Evolutionary conservation across 2,329 filamentous ascomycete genomes (phyloP).

Genomic region (Scleromitrula shiraiana): DNA sequence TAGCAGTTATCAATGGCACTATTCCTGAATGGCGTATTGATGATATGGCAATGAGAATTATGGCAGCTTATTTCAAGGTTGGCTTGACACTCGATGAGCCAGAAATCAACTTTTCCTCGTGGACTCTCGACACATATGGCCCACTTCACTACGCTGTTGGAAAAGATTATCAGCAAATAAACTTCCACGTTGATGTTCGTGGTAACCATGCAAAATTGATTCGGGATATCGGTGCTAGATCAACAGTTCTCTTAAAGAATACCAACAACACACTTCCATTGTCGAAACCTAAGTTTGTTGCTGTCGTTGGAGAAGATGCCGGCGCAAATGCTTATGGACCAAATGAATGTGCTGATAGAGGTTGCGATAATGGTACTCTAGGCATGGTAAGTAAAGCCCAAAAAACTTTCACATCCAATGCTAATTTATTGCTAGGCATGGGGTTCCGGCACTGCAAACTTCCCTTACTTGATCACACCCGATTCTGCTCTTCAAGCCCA

Average conservation of each 20-base stretch:
- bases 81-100: conserved; percentile 41
- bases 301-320: conserved; percentile 76
- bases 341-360: conserved; percentile 54
- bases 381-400: conserved; percentile 43
- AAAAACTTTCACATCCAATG: not conserved
- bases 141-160: conserved; percentile 35
- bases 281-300: conserved; percentile 67
- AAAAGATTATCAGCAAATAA: conserved; percentile 58
- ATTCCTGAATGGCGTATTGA: conserved; percentile 81
- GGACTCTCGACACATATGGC: conserved; percentile 61
- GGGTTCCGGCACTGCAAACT: conserved; percentile 68
- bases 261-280: conserved; percentile 61
- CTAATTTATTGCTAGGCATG: conserved; percentile 39
- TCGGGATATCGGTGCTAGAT: conserved; percentile 68
- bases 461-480: conserved; percentile 72
- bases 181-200: conserved; percentile 79
- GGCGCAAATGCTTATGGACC: conserved; percentile 50
- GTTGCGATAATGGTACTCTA: conserved; percentile 53
- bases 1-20: conserved; percentile 83
- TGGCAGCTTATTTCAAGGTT: conserved; percentile 62
- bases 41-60: conserved; percentile 84
- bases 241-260: conserved; percentile 88
- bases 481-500: conserved; percentile 61
- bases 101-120: conserved; percentile 77
- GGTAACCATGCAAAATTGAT: conserved; percentile 65